These are phyloP conservation scores for Purpureocillium lavendulum DNA, from an alignment of 2,329 filamentous ascomycete genomes.

Conservation along the genomic window DNA sequence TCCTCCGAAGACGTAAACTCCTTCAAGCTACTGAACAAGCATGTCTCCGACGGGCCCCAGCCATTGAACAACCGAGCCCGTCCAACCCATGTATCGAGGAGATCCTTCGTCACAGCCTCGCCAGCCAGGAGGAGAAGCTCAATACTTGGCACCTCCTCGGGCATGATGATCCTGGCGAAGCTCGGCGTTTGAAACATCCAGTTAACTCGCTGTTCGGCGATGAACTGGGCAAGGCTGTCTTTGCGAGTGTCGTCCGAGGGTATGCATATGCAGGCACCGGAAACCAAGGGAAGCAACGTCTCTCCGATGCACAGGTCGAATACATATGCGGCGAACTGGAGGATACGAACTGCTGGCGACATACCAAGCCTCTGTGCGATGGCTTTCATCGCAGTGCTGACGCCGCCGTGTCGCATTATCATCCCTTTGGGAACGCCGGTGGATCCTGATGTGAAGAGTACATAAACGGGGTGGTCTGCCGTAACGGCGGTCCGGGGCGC, in stretches of 20 bases:
- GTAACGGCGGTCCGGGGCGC: background rate
- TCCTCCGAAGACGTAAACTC: background rate
- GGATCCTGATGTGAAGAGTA: constrained; percentile 10
- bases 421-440: constrained; percentile 11
- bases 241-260: constrained; percentile 4
- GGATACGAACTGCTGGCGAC: background rate
- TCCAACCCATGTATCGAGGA: constrained; percentile 6
- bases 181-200: constrained; percentile 4
- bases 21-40: background rate
- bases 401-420: constrained; percentile 6
- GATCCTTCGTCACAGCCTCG: constrained; percentile 1
- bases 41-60: constrained; percentile 7
- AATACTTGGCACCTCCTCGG: constrained; percentile 2
- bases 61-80: constrained; percentile 5
- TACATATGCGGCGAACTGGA: constrained; percentile 7
- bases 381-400: constrained; percentile 1
- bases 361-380: background rate
- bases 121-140: constrained; percentile 5
- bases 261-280: constrained; percentile 5
- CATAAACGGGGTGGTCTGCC: constrained; percentile 1
- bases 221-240: constrained; percentile 4
- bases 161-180: constrained; percentile 1
- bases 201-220: constrained; percentile 1
- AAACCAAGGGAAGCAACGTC: constrained; percentile 3
- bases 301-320: constrained; percentile 6